Percentiles rank a stretch among this genome's conserved stretches.
Evolutionary conservation across 129 eudicot species (phyloP).

Genomic region (Rutidosis leptorrhynchoides): DNA sequence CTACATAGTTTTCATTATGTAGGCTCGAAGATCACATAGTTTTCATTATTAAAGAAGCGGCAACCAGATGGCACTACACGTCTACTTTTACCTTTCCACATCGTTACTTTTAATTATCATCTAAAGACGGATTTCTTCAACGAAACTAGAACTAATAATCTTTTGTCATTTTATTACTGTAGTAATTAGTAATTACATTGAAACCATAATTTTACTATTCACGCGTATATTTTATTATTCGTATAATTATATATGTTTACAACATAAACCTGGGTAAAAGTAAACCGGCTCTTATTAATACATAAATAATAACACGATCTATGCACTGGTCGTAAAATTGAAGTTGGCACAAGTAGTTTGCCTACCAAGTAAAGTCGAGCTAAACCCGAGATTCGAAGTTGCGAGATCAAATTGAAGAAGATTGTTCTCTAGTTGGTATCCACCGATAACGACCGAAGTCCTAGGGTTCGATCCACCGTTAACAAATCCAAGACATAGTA

Average conservation of each 20-base stretch:
- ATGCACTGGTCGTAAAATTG: slow-evolving; percentile 42
- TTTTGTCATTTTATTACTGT: too few species aligned
- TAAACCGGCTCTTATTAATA: background rate
- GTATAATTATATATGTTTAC: slow-evolving; percentile 6
- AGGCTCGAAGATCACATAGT: slow-evolving; percentile 1
- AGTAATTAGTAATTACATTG: too few species aligned
- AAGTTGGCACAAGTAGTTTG: slow-evolving; percentile 63
- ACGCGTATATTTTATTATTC: too few species aligned
- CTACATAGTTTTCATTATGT: too few species aligned
- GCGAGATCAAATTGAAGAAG: slow-evolving; percentile 69
- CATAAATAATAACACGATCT: background rate
- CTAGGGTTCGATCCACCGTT: slow-evolving; percentile 48
- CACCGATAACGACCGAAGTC: slow-evolving; percentile 65
- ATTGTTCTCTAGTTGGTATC: slow-evolving; percentile 61
- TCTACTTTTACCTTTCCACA: background rate
- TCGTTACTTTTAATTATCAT: background rate
- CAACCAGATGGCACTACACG: background rate
- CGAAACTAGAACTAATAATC: too few species aligned
- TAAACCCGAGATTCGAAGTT: slow-evolving; percentile 50
- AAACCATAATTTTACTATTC: too few species aligned
- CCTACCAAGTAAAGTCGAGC: slow-evolving; percentile 41
- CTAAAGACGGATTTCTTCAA: background rate
- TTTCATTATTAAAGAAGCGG: background rate
- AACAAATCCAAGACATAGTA: slow-evolving; percentile 48
- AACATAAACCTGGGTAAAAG: background rate